Percentiles rank a stretch among this genome's conserved stretches.
Conservation (phyloP, 1,284 basidiomycete species). For the Lignosus rhinocerotis region DNA sequence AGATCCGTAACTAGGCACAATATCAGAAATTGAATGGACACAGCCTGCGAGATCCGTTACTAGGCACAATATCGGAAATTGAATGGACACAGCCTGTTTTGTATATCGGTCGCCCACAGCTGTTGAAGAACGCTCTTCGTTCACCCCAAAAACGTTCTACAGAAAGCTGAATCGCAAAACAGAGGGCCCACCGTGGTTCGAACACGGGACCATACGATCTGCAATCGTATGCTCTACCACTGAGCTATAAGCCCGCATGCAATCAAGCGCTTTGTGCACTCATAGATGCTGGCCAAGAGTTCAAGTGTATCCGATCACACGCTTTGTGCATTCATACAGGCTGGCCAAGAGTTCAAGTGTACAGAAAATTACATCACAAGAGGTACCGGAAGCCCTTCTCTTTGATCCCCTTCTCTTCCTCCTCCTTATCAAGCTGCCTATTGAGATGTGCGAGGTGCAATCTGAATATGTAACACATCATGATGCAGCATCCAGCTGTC, state of each 20-base stretch:
- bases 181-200: conserved; percentile 25
- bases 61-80: neutral
- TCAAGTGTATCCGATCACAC: neutral
- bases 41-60: neutral
- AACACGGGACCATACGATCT: conserved; percentile 25
- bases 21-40: neutral
- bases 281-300: neutral
- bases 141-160: too few relatives aligned
- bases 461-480: conserved; percentile 52
- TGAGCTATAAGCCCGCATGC: conserved; percentile 19
- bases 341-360: neutral
- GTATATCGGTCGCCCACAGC: too few relatives aligned
- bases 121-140: too few relatives aligned
- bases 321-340: neutral
- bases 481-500: conserved; percentile 40
- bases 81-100: too few relatives aligned
- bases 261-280: neutral
- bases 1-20: neutral
- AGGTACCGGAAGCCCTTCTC: conserved; percentile 30
- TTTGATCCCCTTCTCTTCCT: conserved; percentile 31
- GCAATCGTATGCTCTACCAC: conserved; percentile 27
- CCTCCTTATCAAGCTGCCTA: conserved; percentile 33
- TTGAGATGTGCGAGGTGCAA: conserved; percentile 40
- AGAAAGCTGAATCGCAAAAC: neutral
- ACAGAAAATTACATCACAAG: conserved; percentile 5